Evolutionary conservation across 371 early-diverging fungal genomes (phyloP), one percentile per base, ranked within the genome.

Genomic region (Zychaea mexicana): DNA sequence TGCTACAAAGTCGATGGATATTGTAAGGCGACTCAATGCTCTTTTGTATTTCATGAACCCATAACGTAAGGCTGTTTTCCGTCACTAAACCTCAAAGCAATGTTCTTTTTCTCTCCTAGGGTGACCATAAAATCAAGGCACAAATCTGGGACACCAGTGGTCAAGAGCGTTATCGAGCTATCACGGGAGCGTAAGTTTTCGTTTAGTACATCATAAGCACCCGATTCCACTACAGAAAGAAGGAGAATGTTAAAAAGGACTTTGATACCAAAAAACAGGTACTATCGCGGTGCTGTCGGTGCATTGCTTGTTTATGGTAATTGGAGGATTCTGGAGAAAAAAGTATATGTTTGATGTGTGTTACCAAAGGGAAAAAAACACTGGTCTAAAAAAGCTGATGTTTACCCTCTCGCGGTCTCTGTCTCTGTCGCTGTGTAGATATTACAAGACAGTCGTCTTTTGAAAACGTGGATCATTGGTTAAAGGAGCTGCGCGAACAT

Each of bases 401-500:
- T 47, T 45, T 33, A 27, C 24, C 27, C 13, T 30, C 1, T 36
- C 13, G 32, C 38, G 15, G 19, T 33, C 12, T 33, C n/a, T n/a
- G n/a, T 33, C 5, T 33, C 12, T 33, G 12, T 8, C 33, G 12
- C 33, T 33, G 33, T 12, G n/a, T 24, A 81, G 99, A 99, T 78
- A 94, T 98, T 47, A 96, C 98, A 19, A 93, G 98, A 74, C 88
- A 88, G 70, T 90, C 97, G 39, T 94, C 98, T 26, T 99, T 99
- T 83, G 85, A 88, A 64, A 90, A 91, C 74, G 85, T 93, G 26
- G 85, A 86, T 72, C 88, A 94, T 69, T 99, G 99, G 99, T 85
- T 99, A 33, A 87, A 93, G 57, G 98, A 99, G 74, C 94, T 99
- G 70, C 93, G 94, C 70, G 94, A 96, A 68, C 95, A 98, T 74